Evolutionary conservation across 2,329 filamentous ascomycete genomes (phyloP).

Genomic region (Tolypocladium ophioglossoides): DNA sequence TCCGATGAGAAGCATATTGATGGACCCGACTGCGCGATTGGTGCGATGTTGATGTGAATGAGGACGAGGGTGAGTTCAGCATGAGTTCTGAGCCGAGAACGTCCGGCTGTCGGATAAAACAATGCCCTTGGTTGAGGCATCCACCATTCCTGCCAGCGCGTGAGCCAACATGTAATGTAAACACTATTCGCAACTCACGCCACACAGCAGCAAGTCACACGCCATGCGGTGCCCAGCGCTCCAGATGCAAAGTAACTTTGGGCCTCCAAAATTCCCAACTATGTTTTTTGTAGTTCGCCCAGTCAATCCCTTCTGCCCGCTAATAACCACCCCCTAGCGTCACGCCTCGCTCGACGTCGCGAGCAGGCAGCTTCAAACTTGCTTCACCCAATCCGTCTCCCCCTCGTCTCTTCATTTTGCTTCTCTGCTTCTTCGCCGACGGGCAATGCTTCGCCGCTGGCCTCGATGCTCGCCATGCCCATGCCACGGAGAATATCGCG

Average conservation of each 20-base stretch:
- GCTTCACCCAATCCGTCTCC: no score
- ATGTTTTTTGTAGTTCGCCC: neutral
- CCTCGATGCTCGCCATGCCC: slow-evolving; percentile 7
- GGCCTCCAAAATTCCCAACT: no score
- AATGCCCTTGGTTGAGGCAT: no score
- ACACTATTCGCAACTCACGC: no score
- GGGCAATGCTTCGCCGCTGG: neutral
- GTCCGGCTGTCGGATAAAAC: neutral
- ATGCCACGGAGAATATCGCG: slow-evolving; percentile 13
- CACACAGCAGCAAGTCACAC: no score
- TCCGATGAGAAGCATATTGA: slow-evolving; percentile 66
- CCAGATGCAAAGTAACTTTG: no score
- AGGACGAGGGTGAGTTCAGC: neutral
- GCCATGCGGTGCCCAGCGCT: no score
- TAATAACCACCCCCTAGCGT: neutral
- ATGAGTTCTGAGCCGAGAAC: neutral
- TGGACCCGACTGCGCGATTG: neutral
- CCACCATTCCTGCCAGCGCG: no score
- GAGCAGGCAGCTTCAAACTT: no score
- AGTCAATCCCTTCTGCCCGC: neutral
- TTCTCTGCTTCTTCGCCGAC: neutral
- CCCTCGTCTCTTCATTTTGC: neutral
- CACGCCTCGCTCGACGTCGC: neutral
- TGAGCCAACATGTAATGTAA: no score
- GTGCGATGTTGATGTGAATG: neutral